These are phyloP conservation scores for Daldinia eschscholtzii DNA, from an alignment of 2,329 filamentous ascomycete species.

Conservation along the genomic window DNA sequence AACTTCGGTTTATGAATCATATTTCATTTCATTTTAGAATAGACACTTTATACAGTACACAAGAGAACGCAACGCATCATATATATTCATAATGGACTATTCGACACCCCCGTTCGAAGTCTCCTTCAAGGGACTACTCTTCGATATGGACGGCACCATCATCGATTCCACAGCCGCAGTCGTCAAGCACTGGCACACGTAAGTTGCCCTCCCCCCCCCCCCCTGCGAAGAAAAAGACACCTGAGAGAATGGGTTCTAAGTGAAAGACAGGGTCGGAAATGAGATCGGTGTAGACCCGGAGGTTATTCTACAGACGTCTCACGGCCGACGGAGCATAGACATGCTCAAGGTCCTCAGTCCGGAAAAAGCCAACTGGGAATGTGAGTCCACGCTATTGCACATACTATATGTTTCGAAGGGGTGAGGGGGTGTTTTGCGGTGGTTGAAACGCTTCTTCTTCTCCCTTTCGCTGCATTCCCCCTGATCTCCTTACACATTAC, in stretches of 20 bases:
- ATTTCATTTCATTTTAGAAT: neutral
- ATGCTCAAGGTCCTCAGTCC: constrained; percentile 82
- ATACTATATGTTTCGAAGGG: constrained; percentile 13
- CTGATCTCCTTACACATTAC: constrained; percentile 13
- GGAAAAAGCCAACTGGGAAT: constrained; percentile 92
- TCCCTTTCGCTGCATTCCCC: constrained; percentile 11
- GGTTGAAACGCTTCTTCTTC: constrained; percentile 2
- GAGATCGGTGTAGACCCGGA: constrained; percentile 89
- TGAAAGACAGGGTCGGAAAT: constrained; percentile 71
- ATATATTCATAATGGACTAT: constrained; percentile 51
- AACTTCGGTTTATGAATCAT: constrained; percentile 9
- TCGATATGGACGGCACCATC: constrained; percentile 86
- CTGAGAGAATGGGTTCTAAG: constrained; percentile 11
- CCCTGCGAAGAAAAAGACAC: too few relatives aligned
- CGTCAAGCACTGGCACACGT: constrained; percentile 81
- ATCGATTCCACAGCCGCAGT: constrained; percentile 85
- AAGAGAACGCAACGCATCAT: neutral
- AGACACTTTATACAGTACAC: neutral
- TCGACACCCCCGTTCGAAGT: constrained; percentile 60
- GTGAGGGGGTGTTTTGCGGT: neutral
- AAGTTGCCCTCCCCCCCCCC: constrained; percentile 50
- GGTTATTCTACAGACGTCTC: constrained; percentile 88
- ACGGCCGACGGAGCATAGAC: constrained; percentile 91
- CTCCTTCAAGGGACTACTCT: constrained; percentile 70
- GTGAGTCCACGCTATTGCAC: constrained; percentile 65